Base-by-base conservation (phyloP, 495 filamentous ascomycete genomes). In the Hypoxylon fuscum region DNA sequence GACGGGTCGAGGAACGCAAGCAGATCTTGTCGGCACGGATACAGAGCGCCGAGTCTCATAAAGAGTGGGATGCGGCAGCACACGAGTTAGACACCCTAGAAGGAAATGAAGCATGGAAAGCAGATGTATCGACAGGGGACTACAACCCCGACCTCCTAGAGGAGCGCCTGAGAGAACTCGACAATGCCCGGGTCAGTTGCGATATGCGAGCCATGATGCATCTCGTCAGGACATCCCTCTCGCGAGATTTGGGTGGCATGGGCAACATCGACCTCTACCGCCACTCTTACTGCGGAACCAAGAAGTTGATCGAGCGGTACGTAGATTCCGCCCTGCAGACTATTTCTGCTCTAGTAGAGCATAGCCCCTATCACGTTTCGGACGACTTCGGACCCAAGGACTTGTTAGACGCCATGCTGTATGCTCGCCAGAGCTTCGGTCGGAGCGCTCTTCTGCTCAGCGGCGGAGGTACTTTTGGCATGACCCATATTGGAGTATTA, bases 401-500 rank as follows among this genome's bases (percentile, higher is more conserved):
- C 59, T 83, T 96, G 21, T 52, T 76, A 8, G 89, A 93, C 52
- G 84, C 87, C 58, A 77, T 98, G 59, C 74, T 96, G 14, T 87
- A 85, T 38, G 86, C 92, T 3, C 82, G 92, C 49, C 92, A 96
- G 72, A 90, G 91, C 7, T 98, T 93, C 72, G 94, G 94, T 9
- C 83, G 93, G 47, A 96, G 89, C 60, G 94, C 93, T 0, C 75
- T 97, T 52, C 79, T 96, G 1, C 81, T 97, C 15, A 96, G 92
- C 11, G 94, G 94, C 12, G 94, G 94, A 7, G 94, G 89, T 0
- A 97, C 92, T 0, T 94, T 96, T 73, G 94, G 94, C 21, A 97
- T 98, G 94, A 90, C 90, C 43, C 94, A 98, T 72, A 89, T 97
- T 59, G 94, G 94, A 1, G 93, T 97, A n/a, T 76, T 97, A 59